A percentile compares a stretch with the other conserved stretches of the same genome.
These are phyloP conservation scores for Penicillium goetzii DNA, from an alignment of 495 filamentous ascomycete species.

Conservation along the genomic window DNA sequence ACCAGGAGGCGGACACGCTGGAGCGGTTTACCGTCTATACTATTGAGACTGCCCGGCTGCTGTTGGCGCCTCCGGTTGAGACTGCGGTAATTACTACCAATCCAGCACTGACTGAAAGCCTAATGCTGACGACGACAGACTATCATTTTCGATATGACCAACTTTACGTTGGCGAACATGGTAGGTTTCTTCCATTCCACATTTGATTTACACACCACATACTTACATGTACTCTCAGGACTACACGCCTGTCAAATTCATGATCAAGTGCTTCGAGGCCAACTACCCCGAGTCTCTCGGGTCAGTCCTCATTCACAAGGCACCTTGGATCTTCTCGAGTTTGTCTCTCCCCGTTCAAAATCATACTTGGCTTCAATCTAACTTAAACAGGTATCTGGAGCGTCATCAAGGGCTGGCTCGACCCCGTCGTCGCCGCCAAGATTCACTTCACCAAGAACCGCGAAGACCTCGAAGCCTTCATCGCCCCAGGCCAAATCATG, in stretches of 20 bases:
- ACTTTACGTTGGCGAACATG: conserved; percentile 94
- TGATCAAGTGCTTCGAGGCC: conserved; percentile 99
- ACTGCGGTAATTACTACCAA: conserved; percentile 74
- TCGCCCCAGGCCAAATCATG: conserved; percentile 69
- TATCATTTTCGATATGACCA: conserved; percentile 94
- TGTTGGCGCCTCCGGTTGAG: conserved; percentile 79
- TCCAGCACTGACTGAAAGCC: not conserved
- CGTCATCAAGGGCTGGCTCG: conserved; percentile 94
- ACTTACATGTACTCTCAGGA: conserved; percentile 58
- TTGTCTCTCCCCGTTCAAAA: conserved; percentile 18
- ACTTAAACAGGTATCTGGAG: conserved; percentile 70
- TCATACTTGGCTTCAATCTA: conserved; percentile 5
- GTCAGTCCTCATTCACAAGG: conserved; percentile 92
- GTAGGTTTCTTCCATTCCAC: conserved; percentile 45
- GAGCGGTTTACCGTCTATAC: conserved; percentile 92
- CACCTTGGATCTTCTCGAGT: conserved; percentile 96
- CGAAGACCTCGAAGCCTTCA: conserved; percentile 77
- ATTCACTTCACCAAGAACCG: conserved; percentile 90
- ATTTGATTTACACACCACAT: not conserved
- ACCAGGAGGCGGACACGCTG: conserved; percentile 77
- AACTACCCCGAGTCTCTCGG: conserved; percentile 96
- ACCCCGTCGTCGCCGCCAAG: conserved; percentile 63
- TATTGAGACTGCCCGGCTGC: conserved; percentile 88
- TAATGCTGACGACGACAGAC: conserved; percentile 50
- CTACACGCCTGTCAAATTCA: conserved; percentile 95